Percentiles rank a stretch among this genome's conserved stretches.
phyloP scores from a whole-genome alignment of 2,329 filamentous ascomycete species.

The Tolypocladium endophyticum region DNA sequence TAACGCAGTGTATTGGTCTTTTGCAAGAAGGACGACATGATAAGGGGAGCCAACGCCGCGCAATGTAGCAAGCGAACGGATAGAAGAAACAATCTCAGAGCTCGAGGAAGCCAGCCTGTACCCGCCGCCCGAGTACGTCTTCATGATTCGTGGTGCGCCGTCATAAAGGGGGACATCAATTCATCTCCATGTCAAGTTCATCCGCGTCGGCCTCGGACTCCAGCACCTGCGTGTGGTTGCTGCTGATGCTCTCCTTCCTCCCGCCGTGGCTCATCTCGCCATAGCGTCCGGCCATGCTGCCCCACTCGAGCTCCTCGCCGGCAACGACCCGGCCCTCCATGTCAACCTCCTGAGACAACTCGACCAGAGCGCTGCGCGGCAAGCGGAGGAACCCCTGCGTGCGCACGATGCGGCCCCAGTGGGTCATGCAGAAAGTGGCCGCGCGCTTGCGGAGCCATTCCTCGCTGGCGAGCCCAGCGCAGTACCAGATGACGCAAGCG shows the following conservation, averaged over 20 bases:
- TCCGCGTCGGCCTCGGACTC: conserved; percentile 51
- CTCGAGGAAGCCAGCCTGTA: background rate
- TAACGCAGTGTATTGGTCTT: background rate
- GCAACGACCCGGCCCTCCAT: conserved; percentile 84
- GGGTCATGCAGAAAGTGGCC: conserved; percentile 77
- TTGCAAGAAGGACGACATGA: background rate
- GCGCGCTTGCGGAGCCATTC: conserved; percentile 88
- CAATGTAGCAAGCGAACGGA: conserved; percentile 2
- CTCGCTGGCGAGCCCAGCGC: conserved; percentile 79
- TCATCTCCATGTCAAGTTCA: conserved; percentile 53
- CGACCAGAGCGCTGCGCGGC: conserved; percentile 69
- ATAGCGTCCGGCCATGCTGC: conserved; percentile 34
- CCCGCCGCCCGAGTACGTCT: background rate
- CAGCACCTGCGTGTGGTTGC: conserved; percentile 45
- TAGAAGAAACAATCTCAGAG: background rate
- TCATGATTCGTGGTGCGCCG: conserved; percentile 1
- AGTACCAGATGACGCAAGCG: conserved; percentile 93
- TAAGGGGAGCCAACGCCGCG: conserved; percentile 4
- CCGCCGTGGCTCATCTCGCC: conserved; percentile 26
- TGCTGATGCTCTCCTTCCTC: conserved; percentile 50
- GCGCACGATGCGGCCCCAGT: conserved; percentile 91
- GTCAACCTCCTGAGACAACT: conserved; percentile 88
- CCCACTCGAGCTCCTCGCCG: conserved; percentile 67
- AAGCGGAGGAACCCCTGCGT: conserved; percentile 78
- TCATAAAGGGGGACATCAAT: conserved; percentile 12